Conservation (phyloP, 371 early-diverging fungal species). For the Apophysomyces variabilis region DNA sequence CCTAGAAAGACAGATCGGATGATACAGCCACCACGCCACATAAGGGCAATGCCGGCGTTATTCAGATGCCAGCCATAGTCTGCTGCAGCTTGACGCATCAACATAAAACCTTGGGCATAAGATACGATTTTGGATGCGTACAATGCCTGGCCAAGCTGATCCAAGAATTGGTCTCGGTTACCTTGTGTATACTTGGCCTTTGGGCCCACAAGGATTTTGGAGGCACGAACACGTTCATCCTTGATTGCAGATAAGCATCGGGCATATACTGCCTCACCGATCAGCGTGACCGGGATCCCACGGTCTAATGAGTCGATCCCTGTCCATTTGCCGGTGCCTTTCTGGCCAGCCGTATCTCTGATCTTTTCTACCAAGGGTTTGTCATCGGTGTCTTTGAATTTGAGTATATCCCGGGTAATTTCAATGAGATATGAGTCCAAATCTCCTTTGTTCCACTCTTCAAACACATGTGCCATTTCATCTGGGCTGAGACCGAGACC, state of each 20-base stretch:
- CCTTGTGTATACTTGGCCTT: slow-evolving; percentile 63
- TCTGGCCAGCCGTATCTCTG: slow-evolving; percentile 97
- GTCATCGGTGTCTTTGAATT: slow-evolving; percentile 90
- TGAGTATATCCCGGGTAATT: slow-evolving; percentile 92
- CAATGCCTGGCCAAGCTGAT: slow-evolving; percentile 90
- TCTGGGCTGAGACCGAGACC: slow-evolving; percentile 80
- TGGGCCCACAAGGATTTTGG: slow-evolving; percentile 84
- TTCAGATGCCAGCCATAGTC: slow-evolving; percentile 95
- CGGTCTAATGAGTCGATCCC: slow-evolving; percentile 93
- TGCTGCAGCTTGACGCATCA: slow-evolving; percentile 95
- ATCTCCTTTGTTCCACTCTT: slow-evolving; percentile 94
- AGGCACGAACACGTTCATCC: slow-evolving; percentile 90
- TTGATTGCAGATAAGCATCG: slow-evolving; percentile 96
- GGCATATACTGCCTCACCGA: slow-evolving; percentile 98
- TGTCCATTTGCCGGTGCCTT: slow-evolving; percentile 99
- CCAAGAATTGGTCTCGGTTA: slow-evolving; percentile 84
- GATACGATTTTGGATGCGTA: slow-evolving; percentile 98
- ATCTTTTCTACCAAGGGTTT: slow-evolving; percentile 92
- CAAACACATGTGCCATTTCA: slow-evolving; percentile 89
- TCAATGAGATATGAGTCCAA: slow-evolving; percentile 98
- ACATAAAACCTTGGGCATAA: slow-evolving; percentile 99
- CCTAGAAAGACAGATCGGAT: slow-evolving; percentile 95
- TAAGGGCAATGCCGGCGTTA: slow-evolving; percentile 94
- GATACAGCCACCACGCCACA: slow-evolving; percentile 99
- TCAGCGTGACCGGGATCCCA: slow-evolving; percentile 94